Evolutionary conservation across 345 rosid species (phyloP), one percentile per base, ranked within the genome.

Genomic region (Euphorbia peplus): DNA sequence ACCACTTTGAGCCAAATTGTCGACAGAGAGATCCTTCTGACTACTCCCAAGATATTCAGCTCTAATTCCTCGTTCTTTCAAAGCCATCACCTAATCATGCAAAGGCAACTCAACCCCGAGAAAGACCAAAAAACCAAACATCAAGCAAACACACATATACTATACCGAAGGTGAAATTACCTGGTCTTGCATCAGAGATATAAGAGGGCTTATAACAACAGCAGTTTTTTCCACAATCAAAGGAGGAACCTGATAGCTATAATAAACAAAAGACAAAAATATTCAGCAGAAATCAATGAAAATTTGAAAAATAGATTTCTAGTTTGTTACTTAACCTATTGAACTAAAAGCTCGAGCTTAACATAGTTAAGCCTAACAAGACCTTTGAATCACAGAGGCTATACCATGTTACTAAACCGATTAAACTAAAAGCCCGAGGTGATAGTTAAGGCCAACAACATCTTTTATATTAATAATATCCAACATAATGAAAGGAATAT

Each of bases 141-240:
- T 48, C 15, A 10, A 35, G 8, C 24, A 39, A 42, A 35, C 11
- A 65, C 28, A 52, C 60, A 65, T 8, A 12, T 14, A 35, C n/a
- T 7, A 35, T 15, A 53, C 13, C 21, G 15, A 21, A 10, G 16
- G 12, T 15, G 3, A 35, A 57, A n/a, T n/a, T 58, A 75, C 85
- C 79, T 83, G 83, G 70, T 83, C 86, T 74, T 80, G 86, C 86
- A 83, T 83, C 50, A 83, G 48, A 21, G 86, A 80, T 55, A 83
- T 77, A 56, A 83, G 86, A 22, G 83, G 86, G 76, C 86, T 83
- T 16, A 83, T 78, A 58, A 83, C 83, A 22, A 83, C 21, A 0
- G 73, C 82, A 19, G 83, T 80, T 71, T 78, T 78, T 22, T 57
- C 75, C 24, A 68, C 68, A 19, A 83, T 15, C 70, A 80, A 69